phyloP scores from a whole-genome alignment of 352 stramenopile genomes.

The Chrysophaeum taylorii region DNA sequence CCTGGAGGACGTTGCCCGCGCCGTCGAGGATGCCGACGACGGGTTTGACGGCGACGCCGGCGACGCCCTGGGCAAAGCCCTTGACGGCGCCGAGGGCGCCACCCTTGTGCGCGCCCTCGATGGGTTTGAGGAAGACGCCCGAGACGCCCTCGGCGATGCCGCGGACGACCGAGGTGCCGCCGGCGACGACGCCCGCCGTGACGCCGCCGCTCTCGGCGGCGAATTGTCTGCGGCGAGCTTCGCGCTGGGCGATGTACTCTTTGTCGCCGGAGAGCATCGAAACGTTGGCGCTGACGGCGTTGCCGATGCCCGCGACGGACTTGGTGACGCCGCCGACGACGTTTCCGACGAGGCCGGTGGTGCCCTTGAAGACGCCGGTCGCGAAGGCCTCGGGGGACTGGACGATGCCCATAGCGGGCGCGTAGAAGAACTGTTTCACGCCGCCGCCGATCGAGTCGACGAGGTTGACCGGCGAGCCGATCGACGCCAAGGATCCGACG shows the following conservation, averaged over 20 bases:
- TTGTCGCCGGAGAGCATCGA: slow-evolving; percentile 16
- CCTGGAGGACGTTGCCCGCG: slow-evolving; percentile 14
- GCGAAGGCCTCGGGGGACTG: slow-evolving; percentile 40
- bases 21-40: slow-evolving; percentile 35
- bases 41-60: slow-evolving; percentile 38
- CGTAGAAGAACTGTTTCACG: slow-evolving; percentile 85
- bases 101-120: slow-evolving; percentile 29
- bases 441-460: slow-evolving; percentile 69
- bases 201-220: slow-evolving; percentile 17
- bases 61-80: slow-evolving; percentile 35
- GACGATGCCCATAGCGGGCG: slow-evolving; percentile 68
- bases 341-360: slow-evolving; percentile 10
- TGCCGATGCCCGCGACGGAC: slow-evolving; percentile 21
- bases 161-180: slow-evolving; percentile 28
- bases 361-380: slow-evolving; percentile 19
- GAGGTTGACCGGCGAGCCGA: slow-evolving; percentile 74
- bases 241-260: slow-evolving; percentile 9
- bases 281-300: slow-evolving; percentile 17
- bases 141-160: slow-evolving; percentile 34
- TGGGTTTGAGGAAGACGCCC: slow-evolving; percentile 35
- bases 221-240: not conserved
- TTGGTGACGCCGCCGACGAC: slow-evolving; percentile 19
- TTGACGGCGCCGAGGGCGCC: slow-evolving; percentile 39
- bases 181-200: slow-evolving; percentile 21
- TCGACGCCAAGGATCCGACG: slow-evolving; percentile 70